Conservation (phyloP, 148 eudicot species). For the Diospyros lotus region DNA sequence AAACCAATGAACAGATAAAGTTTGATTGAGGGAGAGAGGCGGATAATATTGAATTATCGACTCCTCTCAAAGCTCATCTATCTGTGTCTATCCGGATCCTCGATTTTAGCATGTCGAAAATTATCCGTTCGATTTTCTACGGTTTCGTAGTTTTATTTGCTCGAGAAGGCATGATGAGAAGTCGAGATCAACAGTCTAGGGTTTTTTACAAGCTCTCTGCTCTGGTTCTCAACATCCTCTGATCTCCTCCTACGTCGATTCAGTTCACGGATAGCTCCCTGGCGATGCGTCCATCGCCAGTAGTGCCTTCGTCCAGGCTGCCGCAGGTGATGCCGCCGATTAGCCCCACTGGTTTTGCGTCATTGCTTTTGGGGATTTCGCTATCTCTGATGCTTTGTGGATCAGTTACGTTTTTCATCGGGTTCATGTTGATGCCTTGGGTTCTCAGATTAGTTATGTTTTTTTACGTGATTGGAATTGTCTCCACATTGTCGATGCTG, state of each 20-base stretch:
- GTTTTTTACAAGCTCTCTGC: constrained; percentile 63
- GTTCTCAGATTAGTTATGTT: constrained; percentile 75
- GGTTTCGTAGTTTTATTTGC: background rate
- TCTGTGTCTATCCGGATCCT: too few species aligned
- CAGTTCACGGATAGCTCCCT: constrained; percentile 29
- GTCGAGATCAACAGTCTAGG: constrained; percentile 50
- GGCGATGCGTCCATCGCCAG: background rate
- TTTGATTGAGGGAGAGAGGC: too few species aligned
- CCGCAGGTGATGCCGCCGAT: constrained; percentile 38
- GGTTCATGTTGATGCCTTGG: constrained; percentile 95
- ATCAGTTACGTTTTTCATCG: constrained; percentile 83
- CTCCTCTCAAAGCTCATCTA: constrained; percentile 22
- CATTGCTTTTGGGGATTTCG: constrained; percentile 80
- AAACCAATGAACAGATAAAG: background rate
- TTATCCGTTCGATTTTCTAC: background rate
- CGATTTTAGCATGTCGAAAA: constrained; percentile 12
- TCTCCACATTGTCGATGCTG: constrained; percentile 59
- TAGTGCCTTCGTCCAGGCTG: constrained; percentile 13
- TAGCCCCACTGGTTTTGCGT: constrained; percentile 87
- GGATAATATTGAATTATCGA: background rate
- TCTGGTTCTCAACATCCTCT: constrained; percentile 56
- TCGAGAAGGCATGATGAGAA: constrained; percentile 37
- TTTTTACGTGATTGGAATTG: constrained; percentile 74
- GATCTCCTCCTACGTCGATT: constrained; percentile 51
- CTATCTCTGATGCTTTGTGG: constrained; percentile 89